These are phyloP conservation scores for Pseudophaeomoniella oleicola DNA, from an alignment of 2,329 filamentous ascomycete species.

Conservation along the genomic window DNA sequence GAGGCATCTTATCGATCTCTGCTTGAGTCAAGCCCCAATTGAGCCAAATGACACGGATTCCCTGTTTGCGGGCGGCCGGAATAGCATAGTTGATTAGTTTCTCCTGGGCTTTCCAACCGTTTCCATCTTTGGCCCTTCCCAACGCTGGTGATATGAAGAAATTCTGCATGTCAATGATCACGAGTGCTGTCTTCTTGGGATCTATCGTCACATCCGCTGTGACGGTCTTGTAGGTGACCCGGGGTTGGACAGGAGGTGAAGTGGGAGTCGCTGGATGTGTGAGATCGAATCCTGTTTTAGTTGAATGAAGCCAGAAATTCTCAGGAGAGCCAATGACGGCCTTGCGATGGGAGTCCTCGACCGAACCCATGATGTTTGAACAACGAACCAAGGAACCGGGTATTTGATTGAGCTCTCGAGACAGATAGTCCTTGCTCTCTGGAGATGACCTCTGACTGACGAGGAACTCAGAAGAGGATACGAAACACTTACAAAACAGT, in stretches of 20 bases:
- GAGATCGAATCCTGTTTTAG: conserved; percentile 29
- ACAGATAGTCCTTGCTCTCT: no score
- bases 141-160: conserved; percentile 33
- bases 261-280: conserved; percentile 23
- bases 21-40: conserved; percentile 44
- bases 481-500: no score
- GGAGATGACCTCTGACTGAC: no score
- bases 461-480: no score
- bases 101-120: conserved; percentile 26
- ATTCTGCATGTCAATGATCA: conserved; percentile 41
- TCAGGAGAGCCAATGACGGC: conserved; percentile 24
- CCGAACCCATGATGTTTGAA: conserved; percentile 8
- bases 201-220: conserved; percentile 21
- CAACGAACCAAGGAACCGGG: no score
- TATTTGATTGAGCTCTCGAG: no score
- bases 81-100: conserved; percentile 28
- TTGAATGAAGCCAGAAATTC: conserved; percentile 32
- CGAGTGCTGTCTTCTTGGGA: conserved; percentile 28
- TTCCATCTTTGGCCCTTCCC: conserved; percentile 25
- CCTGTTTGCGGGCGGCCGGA: conserved; percentile 34
- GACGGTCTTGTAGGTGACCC: conserved; percentile 12
- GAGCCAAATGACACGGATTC: conserved; percentile 37
- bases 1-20: conserved; percentile 36
- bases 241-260: conserved; percentile 7
- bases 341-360: conserved; percentile 13